These are phyloP conservation scores for Didymella pinodella DNA, from an alignment of 2,329 filamentous ascomycete species.

Conservation along the genomic window DNA sequence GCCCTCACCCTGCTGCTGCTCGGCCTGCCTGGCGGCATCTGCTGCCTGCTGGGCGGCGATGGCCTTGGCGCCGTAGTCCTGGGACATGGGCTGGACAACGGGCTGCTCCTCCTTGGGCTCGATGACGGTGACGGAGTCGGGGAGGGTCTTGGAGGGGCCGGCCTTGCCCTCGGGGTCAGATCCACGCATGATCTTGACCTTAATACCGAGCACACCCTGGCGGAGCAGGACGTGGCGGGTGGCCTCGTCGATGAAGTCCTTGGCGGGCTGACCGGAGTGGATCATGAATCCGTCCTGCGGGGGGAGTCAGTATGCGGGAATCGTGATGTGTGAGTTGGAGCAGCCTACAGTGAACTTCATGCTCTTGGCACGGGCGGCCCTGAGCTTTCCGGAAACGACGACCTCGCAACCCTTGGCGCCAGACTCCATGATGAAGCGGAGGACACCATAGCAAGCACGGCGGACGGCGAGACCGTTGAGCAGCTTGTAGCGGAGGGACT, in stretches of 20 bases:
- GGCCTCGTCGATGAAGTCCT: constrained; percentile 99
- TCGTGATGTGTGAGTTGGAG: background rate
- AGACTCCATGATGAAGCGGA: constrained; percentile 99
- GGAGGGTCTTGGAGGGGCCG: constrained; percentile 94
- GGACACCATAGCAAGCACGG: constrained; percentile 99
- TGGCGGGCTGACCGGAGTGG: constrained; percentile 99
- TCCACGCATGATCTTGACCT: constrained; percentile 99
- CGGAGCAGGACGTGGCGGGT: constrained; percentile 99
- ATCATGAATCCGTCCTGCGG: constrained; percentile 97
- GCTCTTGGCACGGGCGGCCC: constrained; percentile 98
- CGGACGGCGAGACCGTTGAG: constrained; percentile 99
- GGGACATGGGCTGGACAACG: constrained; percentile 92
- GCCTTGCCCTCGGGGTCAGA: constrained; percentile 99
- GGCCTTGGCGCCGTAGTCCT: constrained; percentile 98
- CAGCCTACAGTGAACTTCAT: constrained; percentile 98
- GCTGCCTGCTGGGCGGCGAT: constrained; percentile 72
- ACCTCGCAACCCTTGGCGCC: constrained; percentile 99
- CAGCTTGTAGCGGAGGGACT: constrained; percentile 99
- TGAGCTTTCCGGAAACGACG: constrained; percentile 98
- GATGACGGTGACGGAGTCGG: constrained; percentile 98
- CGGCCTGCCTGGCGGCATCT: constrained; percentile 65
- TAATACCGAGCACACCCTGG: constrained; percentile 99
- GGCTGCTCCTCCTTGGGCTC: constrained; percentile 99
- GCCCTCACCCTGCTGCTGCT: constrained; percentile 64
- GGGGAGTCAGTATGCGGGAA: constrained; percentile 28